Evolutionary conservation across 1,284 basidiomycete species (phyloP), one percentile per base, ranked within the genome.

Genomic region (Cryptococcus jaspeensis): DNA sequence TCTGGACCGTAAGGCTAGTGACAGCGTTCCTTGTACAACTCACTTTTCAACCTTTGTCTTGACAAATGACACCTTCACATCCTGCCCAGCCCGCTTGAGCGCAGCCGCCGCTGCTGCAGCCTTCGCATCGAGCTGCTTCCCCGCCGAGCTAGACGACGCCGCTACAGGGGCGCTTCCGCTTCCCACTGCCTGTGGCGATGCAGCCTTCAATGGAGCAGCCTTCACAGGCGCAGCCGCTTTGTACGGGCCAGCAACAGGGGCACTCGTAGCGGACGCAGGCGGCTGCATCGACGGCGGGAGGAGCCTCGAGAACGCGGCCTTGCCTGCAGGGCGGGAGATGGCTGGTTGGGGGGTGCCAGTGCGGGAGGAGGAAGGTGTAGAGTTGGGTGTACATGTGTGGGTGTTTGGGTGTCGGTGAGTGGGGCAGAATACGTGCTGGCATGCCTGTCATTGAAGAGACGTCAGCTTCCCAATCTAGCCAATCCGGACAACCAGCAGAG

Each of bases 41-140:
- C 64, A 75, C 74, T 75, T 75, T 51, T 75, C 72, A 5, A 59
- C 59, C 55, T 74, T 76, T 16, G 68, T 64, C 61, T 76, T 76
- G 61, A 75, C 70, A 50, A 76, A 74, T 20, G 71, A 72, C 32
- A 71, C 73, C 59, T 75, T 76, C 45, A 71, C 74, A 57, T 76
- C 73, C 55, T 73, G 70, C 1, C 74, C 74, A 8, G 74, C 73
- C 20, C 74, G 63, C 59, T 67, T 69, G 40, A 75, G 46, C 23
- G 74, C 74, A 5, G 73, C 74, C 5, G 72, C 63, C 0, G 74
- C 74, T 1, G 74, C 74, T 0, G 73, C 74, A 1, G 73, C 70
- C 44, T 66, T 64, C 5, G 71, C 74, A 42, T 76, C 74, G 40
- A 72, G 44, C 45, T 51, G 42, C 46, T 45, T 20, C 13, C 25